Base-by-base conservation (phyloP, 495 filamentous ascomycete genomes). In the Elasticomyces elasticus region DNA sequence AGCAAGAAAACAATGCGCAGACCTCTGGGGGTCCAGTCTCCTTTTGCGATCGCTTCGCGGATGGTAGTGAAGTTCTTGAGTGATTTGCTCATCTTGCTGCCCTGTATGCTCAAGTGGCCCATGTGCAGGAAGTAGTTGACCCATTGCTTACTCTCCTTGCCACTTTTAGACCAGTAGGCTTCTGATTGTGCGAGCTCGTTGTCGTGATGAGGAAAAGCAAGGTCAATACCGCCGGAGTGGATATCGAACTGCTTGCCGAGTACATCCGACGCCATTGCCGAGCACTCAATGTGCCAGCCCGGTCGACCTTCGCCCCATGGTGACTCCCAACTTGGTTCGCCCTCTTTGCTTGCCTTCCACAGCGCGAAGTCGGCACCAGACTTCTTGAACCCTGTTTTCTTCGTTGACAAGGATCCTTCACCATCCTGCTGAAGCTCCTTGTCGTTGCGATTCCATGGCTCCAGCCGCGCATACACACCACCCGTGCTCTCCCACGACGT, bases 41-140 rank as follows among this genome's bases (percentile, higher is more conserved):
- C 79, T 3, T 74, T 70, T 6, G 75, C 76, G 0, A 98, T 73
- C 0, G 89, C 89, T 60, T 92, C 85, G 9, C 85, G 79, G 55
- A 98, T 94, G 0, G 92, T 94, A n/a, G 86, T 87, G 68, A 96
- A 98, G 70, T 96, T 98, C 74, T 98, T 97, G 52, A 97, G 66
- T 5, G 79, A 85, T 69, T 97, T 96, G 44, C 82, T 87, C 92
- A 98, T 98, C 66, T 98, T 98, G 5, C 80, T 84, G 0, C 92
- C 91, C 31, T 81, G 75, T 52, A 98, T 96, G 20, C 82, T 86
- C 41, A 97, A 71, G 66, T 98, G 91, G 6, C 91, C 91, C 85
- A 94, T 95, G 66, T 96, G 91, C 51, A 96, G 63, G 69, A 98
- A 98, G 70, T 98, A 95, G 62, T 91, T 94, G 33, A 94, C 84